Conservation (phyloP, 2,329 filamentous ascomycete species). For the Botrytis galanthina region DNA sequence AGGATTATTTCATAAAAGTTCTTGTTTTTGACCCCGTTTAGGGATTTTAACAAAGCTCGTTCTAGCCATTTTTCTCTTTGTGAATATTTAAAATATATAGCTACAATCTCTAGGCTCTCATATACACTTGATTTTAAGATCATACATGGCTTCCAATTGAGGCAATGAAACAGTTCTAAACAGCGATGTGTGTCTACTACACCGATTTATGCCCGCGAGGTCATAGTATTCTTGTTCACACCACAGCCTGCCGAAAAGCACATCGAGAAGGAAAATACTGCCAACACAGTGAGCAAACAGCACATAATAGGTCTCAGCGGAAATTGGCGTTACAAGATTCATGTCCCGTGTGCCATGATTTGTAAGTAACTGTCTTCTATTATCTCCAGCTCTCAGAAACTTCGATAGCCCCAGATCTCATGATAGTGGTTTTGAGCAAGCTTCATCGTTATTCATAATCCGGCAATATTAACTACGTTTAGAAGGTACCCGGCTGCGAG, state of each 20-base stretch:
- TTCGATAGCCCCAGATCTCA: no score
- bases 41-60: not conserved
- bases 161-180: not conserved
- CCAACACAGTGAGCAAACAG: fast-evolving
- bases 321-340: not conserved
- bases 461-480: not conserved
- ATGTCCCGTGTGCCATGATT: not conserved
- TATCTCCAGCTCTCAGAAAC: not conserved
- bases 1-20: not conserved
- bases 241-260: not conserved
- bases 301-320: not conserved
- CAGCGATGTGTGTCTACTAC: not conserved
- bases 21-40: not conserved
- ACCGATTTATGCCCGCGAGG: not conserved
- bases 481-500: not conserved
- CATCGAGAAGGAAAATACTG: fast-evolving
- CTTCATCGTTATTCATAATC: not conserved
- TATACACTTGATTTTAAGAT: no score
- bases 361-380: not conserved
- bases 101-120: not conserved
- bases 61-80: not conserved
- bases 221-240: not conserved
- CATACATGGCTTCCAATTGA: not conserved
- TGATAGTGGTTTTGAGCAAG: not conserved
- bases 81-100: not conserved